These are phyloP conservation scores for Omphalea diandra DNA, from an alignment of 441 rosid species.

Conservation along the genomic window DNA sequence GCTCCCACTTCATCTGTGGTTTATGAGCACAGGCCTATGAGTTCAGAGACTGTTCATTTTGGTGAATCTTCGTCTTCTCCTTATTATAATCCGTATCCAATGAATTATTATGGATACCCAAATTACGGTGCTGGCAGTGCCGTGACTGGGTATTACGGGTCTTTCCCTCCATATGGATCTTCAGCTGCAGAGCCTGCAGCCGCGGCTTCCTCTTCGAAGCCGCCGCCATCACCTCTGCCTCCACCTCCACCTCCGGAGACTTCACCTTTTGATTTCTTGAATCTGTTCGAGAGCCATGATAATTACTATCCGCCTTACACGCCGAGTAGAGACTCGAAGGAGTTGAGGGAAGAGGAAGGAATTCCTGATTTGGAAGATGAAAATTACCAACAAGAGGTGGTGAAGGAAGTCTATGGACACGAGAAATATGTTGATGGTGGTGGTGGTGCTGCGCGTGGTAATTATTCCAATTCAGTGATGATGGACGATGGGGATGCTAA, in stretches of 20 bases:
- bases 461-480: constrained; percentile 27
- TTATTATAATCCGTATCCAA: constrained; percentile 26
- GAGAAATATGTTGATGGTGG: constrained; percentile 41
- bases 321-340: constrained; percentile 69
- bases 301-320: constrained; percentile 44
- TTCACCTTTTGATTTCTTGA: constrained; percentile 80
- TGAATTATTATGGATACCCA: constrained; percentile 24
- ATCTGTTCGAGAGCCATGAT: constrained; percentile 53
- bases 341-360: constrained; percentile 87
- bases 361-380: constrained; percentile 96
- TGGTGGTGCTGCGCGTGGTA: constrained; percentile 7
- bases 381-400: constrained; percentile 58
- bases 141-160: constrained; percentile 37
- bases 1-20: constrained; percentile 47
- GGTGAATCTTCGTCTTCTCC: constrained; percentile 68
- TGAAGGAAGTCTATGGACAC: constrained; percentile 63
- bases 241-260: constrained; percentile 78
- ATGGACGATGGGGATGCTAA: constrained; percentile 35
- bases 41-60: constrained; percentile 45
- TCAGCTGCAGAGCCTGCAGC: constrained; percentile 27
- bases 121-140: constrained; percentile 33
- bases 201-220: constrained; percentile 52
- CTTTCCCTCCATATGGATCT: constrained; percentile 36
- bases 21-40: constrained; percentile 60
- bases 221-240: constrained; percentile 87